phyloP scores from a whole-genome alignment of 345 rosid genomes.

The Raphanus sativus region DNA sequence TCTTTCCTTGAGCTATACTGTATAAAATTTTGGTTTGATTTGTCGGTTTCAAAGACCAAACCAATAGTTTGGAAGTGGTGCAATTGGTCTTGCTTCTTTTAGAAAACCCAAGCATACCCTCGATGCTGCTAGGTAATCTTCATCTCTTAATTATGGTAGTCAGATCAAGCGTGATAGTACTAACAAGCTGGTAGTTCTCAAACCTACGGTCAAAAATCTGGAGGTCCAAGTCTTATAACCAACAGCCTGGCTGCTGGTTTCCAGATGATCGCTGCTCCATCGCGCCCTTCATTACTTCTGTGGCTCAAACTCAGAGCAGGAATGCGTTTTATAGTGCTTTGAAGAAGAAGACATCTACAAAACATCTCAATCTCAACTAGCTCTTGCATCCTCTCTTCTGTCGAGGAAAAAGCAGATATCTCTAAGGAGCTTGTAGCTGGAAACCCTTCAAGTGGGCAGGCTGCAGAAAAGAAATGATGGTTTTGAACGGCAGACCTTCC shows the following conservation, averaged over 20 bases:
- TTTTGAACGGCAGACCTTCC: constrained; percentile 35
- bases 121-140: constrained; percentile 45
- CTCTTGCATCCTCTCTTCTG: constrained; percentile 14
- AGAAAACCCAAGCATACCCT: constrained; percentile 60
- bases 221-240: neutral
- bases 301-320: constrained; percentile 70
- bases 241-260: constrained; percentile 18
- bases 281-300: constrained; percentile 22
- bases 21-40: constrained; percentile 1
- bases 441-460: constrained; percentile 46
- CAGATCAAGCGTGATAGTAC: constrained; percentile 44
- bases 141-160: constrained; percentile 51
- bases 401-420: constrained; percentile 33
- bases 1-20: neutral
- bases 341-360: constrained; percentile 61
- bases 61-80: constrained; percentile 12
- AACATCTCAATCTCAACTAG: constrained; percentile 46
- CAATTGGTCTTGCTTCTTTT: neutral
- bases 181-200: constrained; percentile 80
- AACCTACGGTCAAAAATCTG: constrained; percentile 38
- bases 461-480: constrained; percentile 37
- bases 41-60: constrained; percentile 64
- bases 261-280: constrained; percentile 32
- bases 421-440: constrained; percentile 40
- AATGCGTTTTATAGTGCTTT: constrained; percentile 68